These are phyloP conservation scores for Sparassis latifolia DNA, from an alignment of 1,284 basidiomycete genomes.

Conservation along the genomic window DNA sequence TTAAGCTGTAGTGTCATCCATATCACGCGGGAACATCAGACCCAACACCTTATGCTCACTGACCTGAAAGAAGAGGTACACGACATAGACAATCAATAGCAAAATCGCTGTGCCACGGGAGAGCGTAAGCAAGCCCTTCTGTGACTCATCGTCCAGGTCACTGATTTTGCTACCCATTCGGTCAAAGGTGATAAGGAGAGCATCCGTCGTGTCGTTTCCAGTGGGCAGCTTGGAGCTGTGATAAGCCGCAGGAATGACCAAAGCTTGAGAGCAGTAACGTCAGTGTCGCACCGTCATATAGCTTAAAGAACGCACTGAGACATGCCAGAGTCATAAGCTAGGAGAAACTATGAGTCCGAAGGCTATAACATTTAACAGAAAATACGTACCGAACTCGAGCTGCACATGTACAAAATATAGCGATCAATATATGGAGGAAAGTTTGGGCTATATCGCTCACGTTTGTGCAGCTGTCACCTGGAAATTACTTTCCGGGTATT, in stretches of 20 bases:
- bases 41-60: conserved; percentile 9
- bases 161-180: conserved; percentile 12
- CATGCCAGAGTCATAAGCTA: conserved; percentile 84
- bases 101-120: conserved; percentile 83
- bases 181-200: conserved; percentile 6
- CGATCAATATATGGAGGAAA: conserved; percentile 2
- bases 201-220: conserved; percentile 5
- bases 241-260: conserved; percentile 91
- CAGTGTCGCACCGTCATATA: not conserved
- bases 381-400: conserved; percentile 53
- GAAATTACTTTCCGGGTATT: conserved; percentile 67
- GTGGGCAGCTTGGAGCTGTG: conserved; percentile 42
- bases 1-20: conserved; percentile 37
- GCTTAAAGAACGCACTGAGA: conserved; percentile 54
- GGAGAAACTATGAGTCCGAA: not conserved
- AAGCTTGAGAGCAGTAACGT: conserved; percentile 36
- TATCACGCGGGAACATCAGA: not conserved
- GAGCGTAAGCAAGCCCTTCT: conserved; percentile 63
- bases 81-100: conserved; percentile 76
- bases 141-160: conserved; percentile 24
- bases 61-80: conserved; percentile 77
- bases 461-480: conserved; percentile 82
- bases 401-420: conserved; percentile 16
- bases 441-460: conserved; percentile 35
- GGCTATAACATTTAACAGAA: conserved; percentile 6